phyloP scores from a whole-genome alignment of 306 rosid genomes.

The Pyrus pyrifolia region DNA sequence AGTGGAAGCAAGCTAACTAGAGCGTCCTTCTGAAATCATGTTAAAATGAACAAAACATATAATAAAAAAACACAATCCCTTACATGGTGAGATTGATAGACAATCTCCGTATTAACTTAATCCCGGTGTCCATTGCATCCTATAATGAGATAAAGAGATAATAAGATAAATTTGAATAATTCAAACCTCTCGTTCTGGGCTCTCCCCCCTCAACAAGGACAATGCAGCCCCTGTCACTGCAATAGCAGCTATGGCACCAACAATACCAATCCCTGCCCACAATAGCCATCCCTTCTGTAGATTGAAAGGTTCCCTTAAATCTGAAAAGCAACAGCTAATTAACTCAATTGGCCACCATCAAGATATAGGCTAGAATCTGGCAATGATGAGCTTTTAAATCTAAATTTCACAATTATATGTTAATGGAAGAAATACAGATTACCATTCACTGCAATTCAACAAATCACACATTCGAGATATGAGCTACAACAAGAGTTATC shows the following conservation, averaged over 20 bases:
- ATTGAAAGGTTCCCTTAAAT: slow-evolving; percentile 70
- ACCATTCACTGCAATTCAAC: neutral
- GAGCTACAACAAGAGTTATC: neutral
- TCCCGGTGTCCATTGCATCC: neutral
- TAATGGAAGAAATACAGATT: neutral
- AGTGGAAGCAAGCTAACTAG: slow-evolving; percentile 86
- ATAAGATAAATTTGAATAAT: neutral
- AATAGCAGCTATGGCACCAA: slow-evolving; percentile 62
- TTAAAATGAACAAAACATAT: slow-evolving; percentile 1
- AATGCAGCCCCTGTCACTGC: slow-evolving; percentile 62
- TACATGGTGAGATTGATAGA: neutral
- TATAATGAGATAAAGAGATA: neutral
- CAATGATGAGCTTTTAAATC: neutral
- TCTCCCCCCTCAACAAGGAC: slow-evolving; percentile 60
- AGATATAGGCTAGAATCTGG: slow-evolving; percentile 2
- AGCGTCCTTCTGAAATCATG: slow-evolving; percentile 84
- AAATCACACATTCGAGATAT: neutral
- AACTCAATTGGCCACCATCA: slow-evolving; percentile 9
- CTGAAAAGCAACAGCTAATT: slow-evolving; percentile 37
- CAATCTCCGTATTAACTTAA: too few species aligned
- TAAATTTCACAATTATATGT: neutral
- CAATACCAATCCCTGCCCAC: slow-evolving; percentile 95
- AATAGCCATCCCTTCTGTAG: slow-evolving; percentile 89
- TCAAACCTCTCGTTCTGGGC: slow-evolving; percentile 80
- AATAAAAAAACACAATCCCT: slow-evolving; percentile 10